These are phyloP conservation scores for Coleophoma cylindrospora DNA, from an alignment of 2,329 filamentous ascomycete genomes.

Conservation along the genomic window DNA sequence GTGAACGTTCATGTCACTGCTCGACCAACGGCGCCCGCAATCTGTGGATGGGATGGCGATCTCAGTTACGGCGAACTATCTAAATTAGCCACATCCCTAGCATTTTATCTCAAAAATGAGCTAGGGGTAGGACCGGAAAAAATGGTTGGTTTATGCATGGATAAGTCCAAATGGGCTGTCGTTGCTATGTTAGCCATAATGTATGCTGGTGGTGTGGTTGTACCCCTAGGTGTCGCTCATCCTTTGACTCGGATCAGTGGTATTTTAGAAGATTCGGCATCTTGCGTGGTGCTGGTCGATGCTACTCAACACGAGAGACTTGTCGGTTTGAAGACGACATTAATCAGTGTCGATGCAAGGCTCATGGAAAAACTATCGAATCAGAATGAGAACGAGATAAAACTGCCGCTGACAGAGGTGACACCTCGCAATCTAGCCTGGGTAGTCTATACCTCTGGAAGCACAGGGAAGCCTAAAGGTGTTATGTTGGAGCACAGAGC, in stretches of 20 bases:
- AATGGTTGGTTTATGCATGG: slow-evolving; percentile 13
- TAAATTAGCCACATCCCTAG: slow-evolving; percentile 6
- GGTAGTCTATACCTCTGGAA: slow-evolving; percentile 12
- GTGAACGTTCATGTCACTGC: background rate
- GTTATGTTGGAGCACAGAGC: slow-evolving; percentile 9
- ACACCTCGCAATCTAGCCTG: slow-evolving; percentile 6
- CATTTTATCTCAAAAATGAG: background rate
- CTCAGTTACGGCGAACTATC: slow-evolving; percentile 14
- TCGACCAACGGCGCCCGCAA: slow-evolving; percentile 1
- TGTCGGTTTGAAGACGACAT: background rate
- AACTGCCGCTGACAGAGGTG: background rate
- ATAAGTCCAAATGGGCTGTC: slow-evolving; percentile 15
- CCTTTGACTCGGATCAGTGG: background rate
- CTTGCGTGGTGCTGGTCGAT: background rate
- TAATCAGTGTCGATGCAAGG: background rate
- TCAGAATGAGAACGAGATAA: background rate
- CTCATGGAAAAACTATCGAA: background rate
- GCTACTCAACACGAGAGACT: background rate
- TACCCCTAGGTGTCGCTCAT: slow-evolving; percentile 14
- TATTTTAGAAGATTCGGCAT: slow-evolving; percentile 1
- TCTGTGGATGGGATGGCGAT: slow-evolving; percentile 5
- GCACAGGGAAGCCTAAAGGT: slow-evolving; percentile 11
- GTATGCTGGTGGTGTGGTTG: slow-evolving; percentile 15
- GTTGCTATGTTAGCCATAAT: slow-evolving; percentile 16
- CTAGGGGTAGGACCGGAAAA: slow-evolving; percentile 6